Evolutionary conservation across 805 yeast species (phyloP), one percentile per base, ranked within the genome.

Genomic region (Starmerella scarabaei): DNA sequence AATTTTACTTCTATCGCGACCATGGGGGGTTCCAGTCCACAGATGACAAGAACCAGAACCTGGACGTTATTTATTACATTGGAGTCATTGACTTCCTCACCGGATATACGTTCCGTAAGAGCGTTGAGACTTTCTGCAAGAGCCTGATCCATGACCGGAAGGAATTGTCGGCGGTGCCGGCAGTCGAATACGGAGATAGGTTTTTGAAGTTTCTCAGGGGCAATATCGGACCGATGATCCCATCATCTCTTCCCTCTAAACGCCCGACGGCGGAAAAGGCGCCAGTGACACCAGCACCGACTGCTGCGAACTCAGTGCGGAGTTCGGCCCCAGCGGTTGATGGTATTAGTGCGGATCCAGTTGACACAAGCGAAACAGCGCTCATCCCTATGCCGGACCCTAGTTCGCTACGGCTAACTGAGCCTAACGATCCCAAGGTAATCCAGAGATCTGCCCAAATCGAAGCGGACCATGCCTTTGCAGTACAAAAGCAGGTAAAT

Each of bases 71-170:
- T 6, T 91, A 91, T 61, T 91, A 86, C 54, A 63, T 91, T 52
- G 98, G 98, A 7, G 78, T 91, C 29, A 91, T 91, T 48, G 98
- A 91, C 56, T 88, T 94, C 60, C 65, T 91, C 50, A 91, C 98
- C 0, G 73, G 55, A 7, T 61, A 62, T 41, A 55, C 54, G 14
- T 59, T 77, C 18, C 63, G 75, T 49, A 91, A 91, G 57, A 70
- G 72, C 47, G 58, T 85, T 34, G 98, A 91, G 56, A 88, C 97
- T 0, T 72, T 82, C 47, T 80, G 85, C 76, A 72, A 94, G 57
- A 69, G 81, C 14, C 52, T 91, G 20, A 71, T 72, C 28, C 81
- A 83, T 54, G 69, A 75, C 30, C 64, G 86, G 40, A 69, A 68
- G 33, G 70, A 77, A 3, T 76, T 93, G 3, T 81, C 94, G 50